Percentiles rank a stretch among this genome's conserved stretches.
Evolutionary conservation across 2,329 filamentous ascomycete species (phyloP).

Genomic region (Neoarthrinium moseri): DNA sequence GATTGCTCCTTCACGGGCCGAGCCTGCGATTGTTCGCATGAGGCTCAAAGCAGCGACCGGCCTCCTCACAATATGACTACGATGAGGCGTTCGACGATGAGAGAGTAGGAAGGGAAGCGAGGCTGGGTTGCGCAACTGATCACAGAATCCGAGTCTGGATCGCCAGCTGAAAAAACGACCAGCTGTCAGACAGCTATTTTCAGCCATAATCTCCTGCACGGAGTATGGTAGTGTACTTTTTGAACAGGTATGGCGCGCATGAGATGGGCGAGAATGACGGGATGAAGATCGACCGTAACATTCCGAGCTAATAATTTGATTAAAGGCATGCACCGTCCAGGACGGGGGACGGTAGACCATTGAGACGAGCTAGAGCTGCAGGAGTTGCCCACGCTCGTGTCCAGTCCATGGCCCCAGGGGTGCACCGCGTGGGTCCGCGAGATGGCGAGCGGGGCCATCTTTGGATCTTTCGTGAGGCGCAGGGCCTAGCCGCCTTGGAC

Average conservation of each 20-base stretch:
- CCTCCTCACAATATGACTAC: too few relatives aligned
- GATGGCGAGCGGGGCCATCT: not conserved
- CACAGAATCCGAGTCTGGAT: not conserved
- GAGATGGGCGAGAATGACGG: not conserved
- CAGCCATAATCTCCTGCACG: not conserved
- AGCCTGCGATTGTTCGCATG: too few relatives aligned
- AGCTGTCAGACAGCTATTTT: not conserved
- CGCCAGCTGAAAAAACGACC: not conserved
- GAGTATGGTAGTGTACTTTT: not conserved
- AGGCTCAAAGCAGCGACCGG: too few relatives aligned
- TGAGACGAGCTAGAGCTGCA: slow-evolving; percentile 1
- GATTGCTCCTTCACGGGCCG: too few relatives aligned
- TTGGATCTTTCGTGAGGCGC: too few relatives aligned
- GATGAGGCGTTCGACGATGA: too few relatives aligned
- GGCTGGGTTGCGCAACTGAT: too few relatives aligned
- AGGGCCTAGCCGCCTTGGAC: slow-evolving; percentile 1
- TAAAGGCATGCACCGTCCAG: not conserved
- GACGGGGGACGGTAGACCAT: not conserved
- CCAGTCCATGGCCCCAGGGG: not conserved
- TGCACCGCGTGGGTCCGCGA: not conserved
- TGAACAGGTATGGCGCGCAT: too few relatives aligned
- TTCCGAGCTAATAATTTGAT: too few relatives aligned
- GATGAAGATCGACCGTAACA: not conserved
- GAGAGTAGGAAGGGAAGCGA: too few relatives aligned
- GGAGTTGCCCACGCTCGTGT: not conserved